Conservation (phyloP, 2,329 filamentous ascomycete genomes). For the Apiospora kogelbergensis region DNA sequence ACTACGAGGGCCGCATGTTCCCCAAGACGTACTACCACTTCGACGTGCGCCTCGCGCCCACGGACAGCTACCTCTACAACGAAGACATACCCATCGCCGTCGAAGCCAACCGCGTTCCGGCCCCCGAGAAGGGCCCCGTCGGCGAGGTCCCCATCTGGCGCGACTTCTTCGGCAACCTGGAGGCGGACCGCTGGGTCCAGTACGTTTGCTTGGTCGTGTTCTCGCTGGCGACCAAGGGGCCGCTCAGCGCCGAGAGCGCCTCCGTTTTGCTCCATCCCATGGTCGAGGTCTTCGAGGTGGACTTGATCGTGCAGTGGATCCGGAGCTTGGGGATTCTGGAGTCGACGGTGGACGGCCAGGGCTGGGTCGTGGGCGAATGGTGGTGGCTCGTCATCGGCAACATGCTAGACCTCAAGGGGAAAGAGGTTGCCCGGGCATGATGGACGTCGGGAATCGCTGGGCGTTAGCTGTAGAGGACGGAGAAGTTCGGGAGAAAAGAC, state of each 20-base stretch:
- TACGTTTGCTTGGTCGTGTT: constrained; percentile 63
- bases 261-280: constrained; percentile 56
- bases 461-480: no score
- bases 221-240: constrained; percentile 61
- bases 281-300: constrained; percentile 63
- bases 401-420: constrained; percentile 22
- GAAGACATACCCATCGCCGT: constrained; percentile 46
- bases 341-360: constrained; percentile 38
- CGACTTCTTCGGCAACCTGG: constrained; percentile 62
- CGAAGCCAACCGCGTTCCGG: constrained; percentile 33
- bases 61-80: constrained; percentile 56
- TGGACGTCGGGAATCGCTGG: not conserved
- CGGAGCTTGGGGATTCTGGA: constrained; percentile 51
- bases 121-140: constrained; percentile 41
- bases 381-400: constrained; percentile 64
- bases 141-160: constrained; percentile 69
- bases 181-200: constrained; percentile 63
- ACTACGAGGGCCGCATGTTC: constrained; percentile 70
- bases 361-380: constrained; percentile 57
- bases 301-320: constrained; percentile 60
- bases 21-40: constrained; percentile 67
- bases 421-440: not conserved
- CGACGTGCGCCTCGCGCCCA: constrained; percentile 59
- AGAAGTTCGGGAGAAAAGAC: not conserved
- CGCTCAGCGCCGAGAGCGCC: constrained; percentile 52